Percentiles rank a stretch among this genome's conserved stretches.
These are phyloP conservation scores for Fusarium sp. DNA, from an alignment of 2,329 filamentous ascomycete genomes.

Conservation along the genomic window DNA sequence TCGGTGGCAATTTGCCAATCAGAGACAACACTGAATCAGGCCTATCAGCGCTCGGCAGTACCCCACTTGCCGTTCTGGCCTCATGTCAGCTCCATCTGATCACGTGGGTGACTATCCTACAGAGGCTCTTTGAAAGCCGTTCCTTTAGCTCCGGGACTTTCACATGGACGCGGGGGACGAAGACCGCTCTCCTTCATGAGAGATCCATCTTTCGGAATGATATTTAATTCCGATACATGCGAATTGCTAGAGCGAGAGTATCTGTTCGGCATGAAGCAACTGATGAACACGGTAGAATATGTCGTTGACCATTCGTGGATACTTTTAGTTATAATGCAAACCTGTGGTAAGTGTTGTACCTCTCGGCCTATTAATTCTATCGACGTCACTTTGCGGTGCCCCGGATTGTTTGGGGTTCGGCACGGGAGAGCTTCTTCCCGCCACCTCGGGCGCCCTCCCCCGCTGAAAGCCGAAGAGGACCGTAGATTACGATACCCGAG, in stretches of 20 bases:
- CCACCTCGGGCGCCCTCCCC: slow-evolving; percentile 43
- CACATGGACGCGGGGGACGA: slow-evolving; percentile 35
- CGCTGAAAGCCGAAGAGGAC: slow-evolving; percentile 54
- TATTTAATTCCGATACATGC: neutral
- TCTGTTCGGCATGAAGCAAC: neutral
- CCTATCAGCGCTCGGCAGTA: slow-evolving; percentile 20
- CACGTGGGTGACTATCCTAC: slow-evolving; percentile 5
- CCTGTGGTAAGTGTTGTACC: slow-evolving; percentile 8
- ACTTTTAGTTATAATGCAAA: neutral
- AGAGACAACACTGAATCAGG: neutral
- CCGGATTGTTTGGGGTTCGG: slow-evolving; percentile 40
- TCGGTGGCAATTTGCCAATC: slow-evolving; percentile 40
- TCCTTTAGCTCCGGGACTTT: slow-evolving; percentile 19
- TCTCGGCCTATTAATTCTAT: neutral
- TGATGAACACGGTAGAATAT: neutral
- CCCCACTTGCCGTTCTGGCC: neutral
- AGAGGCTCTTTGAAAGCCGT: neutral
- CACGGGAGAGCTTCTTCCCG: slow-evolving; percentile 31
- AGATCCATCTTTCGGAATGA: slow-evolving; percentile 7
- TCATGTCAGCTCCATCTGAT: neutral
- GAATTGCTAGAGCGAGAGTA: neutral
- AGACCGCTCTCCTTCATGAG: slow-evolving; percentile 23
- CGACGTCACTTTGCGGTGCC: slow-evolving; percentile 32
- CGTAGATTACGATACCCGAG: slow-evolving; percentile 46
- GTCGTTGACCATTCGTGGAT: neutral